Conservation (phyloP, 176 grass and related monocot species). For the Eleusine indica region DNA sequence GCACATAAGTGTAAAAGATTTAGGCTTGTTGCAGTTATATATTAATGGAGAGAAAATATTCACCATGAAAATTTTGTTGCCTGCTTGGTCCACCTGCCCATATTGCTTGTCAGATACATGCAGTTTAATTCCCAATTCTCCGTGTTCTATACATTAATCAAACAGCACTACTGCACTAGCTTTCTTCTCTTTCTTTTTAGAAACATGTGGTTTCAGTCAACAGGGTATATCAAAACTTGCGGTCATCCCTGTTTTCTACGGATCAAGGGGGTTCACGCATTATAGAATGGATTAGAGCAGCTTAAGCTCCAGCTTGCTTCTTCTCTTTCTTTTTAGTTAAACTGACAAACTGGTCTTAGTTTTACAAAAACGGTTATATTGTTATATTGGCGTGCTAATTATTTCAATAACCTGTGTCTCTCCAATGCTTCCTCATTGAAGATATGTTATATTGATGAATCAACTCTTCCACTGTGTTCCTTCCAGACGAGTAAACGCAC, state of each 20-base stretch:
- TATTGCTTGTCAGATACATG: not conserved
- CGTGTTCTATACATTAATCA: not conserved
- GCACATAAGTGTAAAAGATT: not conserved
- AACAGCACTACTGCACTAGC: not conserved
- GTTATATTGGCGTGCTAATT: not conserved
- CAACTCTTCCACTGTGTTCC: not conserved
- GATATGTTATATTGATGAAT: not conserved
- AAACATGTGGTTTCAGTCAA: not conserved
- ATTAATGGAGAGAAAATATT: not conserved
- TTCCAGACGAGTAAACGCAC: constrained; percentile 64
- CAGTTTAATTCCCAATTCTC: not conserved
- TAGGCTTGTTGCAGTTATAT: not conserved
- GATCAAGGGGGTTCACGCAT: not conserved
- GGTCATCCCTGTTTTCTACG: not conserved
- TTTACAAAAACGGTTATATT: not conserved
- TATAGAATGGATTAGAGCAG: not conserved
- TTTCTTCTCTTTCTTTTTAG: too few relatives aligned
- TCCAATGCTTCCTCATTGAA: not conserved
- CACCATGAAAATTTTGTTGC: not conserved
- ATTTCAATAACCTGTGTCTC: not conserved
- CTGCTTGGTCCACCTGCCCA: not conserved
- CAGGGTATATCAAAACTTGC: not conserved
- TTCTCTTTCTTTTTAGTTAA: not conserved
- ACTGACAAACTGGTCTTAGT: not conserved
- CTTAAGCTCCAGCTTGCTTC: not conserved